phyloP scores from a whole-genome alignment of 495 filamentous ascomycete genomes.

The Cercophora sp. region DNA sequence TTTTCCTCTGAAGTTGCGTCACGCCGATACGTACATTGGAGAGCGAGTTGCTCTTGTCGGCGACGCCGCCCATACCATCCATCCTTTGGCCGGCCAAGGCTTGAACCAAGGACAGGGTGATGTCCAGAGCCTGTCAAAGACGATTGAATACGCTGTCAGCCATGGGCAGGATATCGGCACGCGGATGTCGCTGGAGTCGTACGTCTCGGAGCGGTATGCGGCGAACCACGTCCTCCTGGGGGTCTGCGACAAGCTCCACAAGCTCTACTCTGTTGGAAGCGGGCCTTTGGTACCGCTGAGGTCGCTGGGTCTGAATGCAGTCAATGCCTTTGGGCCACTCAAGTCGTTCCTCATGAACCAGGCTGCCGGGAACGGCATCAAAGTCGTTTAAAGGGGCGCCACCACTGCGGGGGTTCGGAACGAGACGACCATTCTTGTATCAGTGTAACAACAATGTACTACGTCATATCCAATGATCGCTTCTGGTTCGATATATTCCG shows the following conservation, averaged over 20 bases:
- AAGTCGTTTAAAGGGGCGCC: constrained; percentile 33
- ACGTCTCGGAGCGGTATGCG: constrained; percentile 72
- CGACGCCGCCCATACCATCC: constrained; percentile 91
- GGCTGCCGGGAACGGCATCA: constrained; percentile 63
- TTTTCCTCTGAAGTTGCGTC: constrained; percentile 86
- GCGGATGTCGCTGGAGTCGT: constrained; percentile 69
- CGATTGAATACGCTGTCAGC: constrained; percentile 69
- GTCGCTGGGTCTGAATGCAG: constrained; percentile 68
- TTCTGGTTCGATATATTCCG: too few relatives aligned
- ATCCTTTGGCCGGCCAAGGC: constrained; percentile 91
- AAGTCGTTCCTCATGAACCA: constrained; percentile 88
- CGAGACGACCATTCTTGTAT: too few relatives aligned
- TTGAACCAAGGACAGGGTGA: constrained; percentile 92
- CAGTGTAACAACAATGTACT: too few relatives aligned
- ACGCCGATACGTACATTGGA: constrained; percentile 86
- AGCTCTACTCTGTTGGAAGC: constrained; percentile 74
- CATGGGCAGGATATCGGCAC: constrained; percentile 79
- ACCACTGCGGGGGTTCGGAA: background rate
- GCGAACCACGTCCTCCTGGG: constrained; percentile 83
- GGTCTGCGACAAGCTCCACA: constrained; percentile 89
- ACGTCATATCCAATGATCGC: too few relatives aligned
- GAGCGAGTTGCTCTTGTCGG: constrained; percentile 85
- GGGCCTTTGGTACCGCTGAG: constrained; percentile 74
- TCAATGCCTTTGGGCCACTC: constrained; percentile 71
- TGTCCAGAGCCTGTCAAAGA: constrained; percentile 66